These are phyloP conservation scores for Coemansia umbellata DNA, from an alignment of 192 early-diverging fungal genomes.

Conservation along the genomic window DNA sequence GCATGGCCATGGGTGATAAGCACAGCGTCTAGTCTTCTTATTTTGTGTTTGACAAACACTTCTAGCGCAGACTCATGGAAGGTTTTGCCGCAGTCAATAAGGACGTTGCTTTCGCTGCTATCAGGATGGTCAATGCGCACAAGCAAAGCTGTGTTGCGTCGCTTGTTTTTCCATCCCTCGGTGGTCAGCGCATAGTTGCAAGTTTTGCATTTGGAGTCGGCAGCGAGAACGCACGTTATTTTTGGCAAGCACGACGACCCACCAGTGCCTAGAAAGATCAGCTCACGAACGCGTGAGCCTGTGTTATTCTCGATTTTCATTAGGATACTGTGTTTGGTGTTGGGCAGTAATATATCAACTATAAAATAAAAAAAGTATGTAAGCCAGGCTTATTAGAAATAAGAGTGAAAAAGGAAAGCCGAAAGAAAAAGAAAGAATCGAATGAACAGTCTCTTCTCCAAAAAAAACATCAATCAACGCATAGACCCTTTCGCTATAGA, in stretches of 20 bases:
- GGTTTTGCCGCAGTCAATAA: slow-evolving; percentile 93
- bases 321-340: too few relatives aligned
- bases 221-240: slow-evolving; percentile 25
- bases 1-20: slow-evolving; percentile 89
- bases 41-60: slow-evolving; percentile 50
- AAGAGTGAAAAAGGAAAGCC: too few relatives aligned
- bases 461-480: too few relatives aligned
- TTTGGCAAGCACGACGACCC: slow-evolving; percentile 57
- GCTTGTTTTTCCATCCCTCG: slow-evolving; percentile 67
- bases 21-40: slow-evolving; percentile 71
- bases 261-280: slow-evolving; percentile 85
- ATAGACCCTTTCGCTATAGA: too few relatives aligned
- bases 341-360: too few relatives aligned
- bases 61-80: slow-evolving; percentile 60
- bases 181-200: slow-evolving; percentile 63
- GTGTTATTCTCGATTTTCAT: too few relatives aligned
- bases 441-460: too few relatives aligned
- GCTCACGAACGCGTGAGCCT: too few relatives aligned
- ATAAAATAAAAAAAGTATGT: too few relatives aligned
- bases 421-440: too few relatives aligned
- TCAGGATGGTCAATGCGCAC: slow-evolving; percentile 60
- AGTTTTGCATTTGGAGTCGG: slow-evolving; percentile 57
- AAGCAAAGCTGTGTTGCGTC: slow-evolving; percentile 72
- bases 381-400: too few relatives aligned
- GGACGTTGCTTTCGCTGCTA: slow-evolving; percentile 69